Percentiles rank a stretch among this genome's conserved stretches.
Evolutionary conservation across 2,329 filamentous ascomycete species (phyloP).

Genomic region (Nothopassalora personata): DNA sequence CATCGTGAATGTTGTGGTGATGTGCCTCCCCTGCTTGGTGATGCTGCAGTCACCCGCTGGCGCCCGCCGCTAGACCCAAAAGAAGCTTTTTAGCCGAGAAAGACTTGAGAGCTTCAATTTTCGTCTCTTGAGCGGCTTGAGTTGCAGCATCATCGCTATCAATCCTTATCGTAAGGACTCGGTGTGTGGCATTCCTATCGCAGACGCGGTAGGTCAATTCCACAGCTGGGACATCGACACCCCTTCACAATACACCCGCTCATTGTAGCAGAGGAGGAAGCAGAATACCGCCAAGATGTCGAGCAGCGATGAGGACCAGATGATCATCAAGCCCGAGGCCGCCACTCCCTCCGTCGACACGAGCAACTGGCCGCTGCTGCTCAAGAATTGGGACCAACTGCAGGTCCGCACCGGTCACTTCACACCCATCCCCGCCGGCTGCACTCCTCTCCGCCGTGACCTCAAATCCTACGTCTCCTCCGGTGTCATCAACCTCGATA

Average conservation of each 20-base stretch:
- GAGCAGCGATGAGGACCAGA: conserved; percentile 55
- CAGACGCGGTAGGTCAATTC: conserved; percentile 9
- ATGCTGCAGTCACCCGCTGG: neutral
- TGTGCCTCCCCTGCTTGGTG: too few species aligned
- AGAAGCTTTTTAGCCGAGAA: neutral
- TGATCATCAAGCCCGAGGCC: conserved; percentile 88
- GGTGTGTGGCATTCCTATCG: conserved; percentile 12
- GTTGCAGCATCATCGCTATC: neutral
- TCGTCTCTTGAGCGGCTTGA: neutral
- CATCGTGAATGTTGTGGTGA: neutral
- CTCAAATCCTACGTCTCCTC: conserved; percentile 96
- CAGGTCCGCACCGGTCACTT: conserved; percentile 93
- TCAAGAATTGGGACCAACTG: conserved; percentile 94
- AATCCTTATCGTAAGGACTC: conserved; percentile 11
- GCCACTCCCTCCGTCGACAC: conserved; percentile 73
- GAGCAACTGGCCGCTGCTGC: conserved; percentile 83
- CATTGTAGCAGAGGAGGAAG: neutral
- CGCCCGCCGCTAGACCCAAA: neutral
- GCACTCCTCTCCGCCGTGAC: conserved; percentile 85
- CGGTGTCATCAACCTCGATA: conserved; percentile 97
- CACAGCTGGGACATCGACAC: conserved; percentile 9
- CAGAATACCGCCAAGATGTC: conserved; percentile 24
- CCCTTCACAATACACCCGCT: neutral
- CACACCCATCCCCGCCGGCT: conserved; percentile 91
- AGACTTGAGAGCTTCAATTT: neutral